Evolutionary conservation across 2,329 filamentous ascomycete species (phyloP).

Genomic region (Malbranchea zuffiana): DNA sequence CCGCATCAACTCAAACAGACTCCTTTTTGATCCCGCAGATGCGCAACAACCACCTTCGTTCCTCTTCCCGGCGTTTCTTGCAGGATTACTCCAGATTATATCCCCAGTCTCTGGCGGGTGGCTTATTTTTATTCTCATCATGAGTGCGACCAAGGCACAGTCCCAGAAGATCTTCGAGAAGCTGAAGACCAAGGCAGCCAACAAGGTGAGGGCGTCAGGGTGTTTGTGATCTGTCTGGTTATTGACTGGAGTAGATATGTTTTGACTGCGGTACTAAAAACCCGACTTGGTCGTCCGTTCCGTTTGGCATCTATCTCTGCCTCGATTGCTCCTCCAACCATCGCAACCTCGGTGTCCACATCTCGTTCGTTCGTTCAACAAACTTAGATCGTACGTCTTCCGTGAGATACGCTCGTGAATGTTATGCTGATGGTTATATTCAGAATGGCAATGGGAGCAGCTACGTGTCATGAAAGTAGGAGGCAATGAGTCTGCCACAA

Average conservation of each 20-base stretch:
- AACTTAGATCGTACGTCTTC: slow-evolving; percentile 83
- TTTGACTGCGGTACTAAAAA: slow-evolving; percentile 98
- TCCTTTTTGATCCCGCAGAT: no score
- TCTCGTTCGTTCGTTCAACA: slow-evolving; percentile 96
- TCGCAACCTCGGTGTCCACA: slow-evolving; percentile 94
- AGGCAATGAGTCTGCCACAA: slow-evolving; percentile 94
- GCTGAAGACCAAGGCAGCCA: slow-evolving; percentile 83
- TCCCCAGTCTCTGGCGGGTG: background rate
- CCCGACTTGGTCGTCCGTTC: slow-evolving; percentile 95
- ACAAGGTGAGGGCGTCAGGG: slow-evolving; percentile 61
- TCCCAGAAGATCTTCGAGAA: slow-evolving; percentile 98
- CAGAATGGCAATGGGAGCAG: slow-evolving; percentile 98
- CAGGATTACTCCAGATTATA: no score
- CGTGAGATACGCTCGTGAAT: slow-evolving; percentile 4
- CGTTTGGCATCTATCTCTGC: slow-evolving; percentile 94
- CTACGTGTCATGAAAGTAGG: slow-evolving; percentile 95
- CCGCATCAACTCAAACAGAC: no score
- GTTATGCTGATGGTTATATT: slow-evolving; percentile 17
- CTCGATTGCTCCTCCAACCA: slow-evolving; percentile 96
- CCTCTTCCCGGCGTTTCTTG: no score
- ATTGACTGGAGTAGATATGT: slow-evolving; percentile 56
- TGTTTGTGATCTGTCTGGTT: slow-evolving; percentile 15
- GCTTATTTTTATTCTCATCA: slow-evolving; percentile 23
- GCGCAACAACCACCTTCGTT: no score
- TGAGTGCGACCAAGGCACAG: slow-evolving; percentile 79